Conservation (phyloP, 2,329 filamentous ascomycete genomes). For the Proliferodiscus dingleyae region DNA sequence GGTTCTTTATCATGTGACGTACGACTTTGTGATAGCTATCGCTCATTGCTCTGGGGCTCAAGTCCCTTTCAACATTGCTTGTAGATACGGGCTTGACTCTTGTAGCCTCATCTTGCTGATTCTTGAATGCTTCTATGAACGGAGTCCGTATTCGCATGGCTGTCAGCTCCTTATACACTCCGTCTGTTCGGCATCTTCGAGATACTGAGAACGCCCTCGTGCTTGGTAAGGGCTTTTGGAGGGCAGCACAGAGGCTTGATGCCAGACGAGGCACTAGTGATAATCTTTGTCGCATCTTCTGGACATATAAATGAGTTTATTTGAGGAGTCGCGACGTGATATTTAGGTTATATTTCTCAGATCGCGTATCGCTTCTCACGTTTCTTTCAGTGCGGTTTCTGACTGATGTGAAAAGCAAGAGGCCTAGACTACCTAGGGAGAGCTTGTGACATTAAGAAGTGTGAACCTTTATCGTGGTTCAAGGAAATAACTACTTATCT, state of each 20-base stretch:
- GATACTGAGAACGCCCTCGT: slow-evolving; percentile 19
- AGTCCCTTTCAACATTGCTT: slow-evolving; percentile 39
- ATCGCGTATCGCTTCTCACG: too few species aligned
- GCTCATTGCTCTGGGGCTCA: slow-evolving; percentile 60
- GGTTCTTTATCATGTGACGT: slow-evolving; percentile 28
- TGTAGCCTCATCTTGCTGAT: slow-evolving; percentile 38
- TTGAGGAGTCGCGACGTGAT: background rate
- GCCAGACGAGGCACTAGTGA: background rate
- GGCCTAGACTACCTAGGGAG: too few species aligned
- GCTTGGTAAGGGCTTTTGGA: background rate
- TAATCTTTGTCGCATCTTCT: slow-evolving; percentile 13
- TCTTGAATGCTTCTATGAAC: slow-evolving; percentile 61
- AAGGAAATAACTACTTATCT: too few species aligned
- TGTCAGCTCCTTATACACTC: slow-evolving; percentile 55
- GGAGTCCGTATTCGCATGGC: slow-evolving; percentile 59
- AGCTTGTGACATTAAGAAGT: too few species aligned
- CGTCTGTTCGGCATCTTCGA: slow-evolving; percentile 36
- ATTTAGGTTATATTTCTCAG: too few species aligned
- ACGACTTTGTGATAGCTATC: slow-evolving; percentile 63
- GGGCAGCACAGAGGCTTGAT: background rate
- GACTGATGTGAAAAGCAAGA: too few species aligned
- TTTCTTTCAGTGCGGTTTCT: too few species aligned
- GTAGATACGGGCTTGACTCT: slow-evolving; percentile 1
- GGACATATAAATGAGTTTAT: background rate
- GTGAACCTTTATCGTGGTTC: too few species aligned